A percentile compares a stretch with the other conserved stretches of the same genome.
phyloP scores from a whole-genome alignment of 108 stramenopile species.

The Tribonema minus region DNA sequence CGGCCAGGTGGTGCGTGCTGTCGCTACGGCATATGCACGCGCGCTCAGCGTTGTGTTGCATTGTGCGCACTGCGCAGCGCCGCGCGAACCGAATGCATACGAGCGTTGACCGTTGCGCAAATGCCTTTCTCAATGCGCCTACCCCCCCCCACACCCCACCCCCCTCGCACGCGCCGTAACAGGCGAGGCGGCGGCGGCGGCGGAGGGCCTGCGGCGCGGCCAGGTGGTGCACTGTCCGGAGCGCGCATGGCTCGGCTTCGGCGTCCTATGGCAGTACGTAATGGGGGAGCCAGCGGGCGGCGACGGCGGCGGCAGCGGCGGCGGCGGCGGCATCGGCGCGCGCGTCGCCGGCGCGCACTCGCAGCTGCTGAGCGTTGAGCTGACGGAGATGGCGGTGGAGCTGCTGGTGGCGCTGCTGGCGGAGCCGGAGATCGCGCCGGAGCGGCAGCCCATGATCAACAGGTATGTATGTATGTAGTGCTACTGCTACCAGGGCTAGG shows the following conservation, averaged over 20 bases:
- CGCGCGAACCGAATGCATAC: no score
- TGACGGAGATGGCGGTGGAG: conserved; percentile 19
- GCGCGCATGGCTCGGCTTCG: conserved; percentile 31
- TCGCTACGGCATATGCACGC: no score
- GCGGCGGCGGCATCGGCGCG: no score
- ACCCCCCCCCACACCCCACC: no score
- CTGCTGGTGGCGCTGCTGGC: conserved; percentile 21
- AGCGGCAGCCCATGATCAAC: conserved; percentile 9
- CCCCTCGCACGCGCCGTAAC: no score
- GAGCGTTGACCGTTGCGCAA: no score
- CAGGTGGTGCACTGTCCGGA: conserved; percentile 39
- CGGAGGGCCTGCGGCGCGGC: neutral
- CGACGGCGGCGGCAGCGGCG: neutral
- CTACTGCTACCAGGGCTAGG: no score
- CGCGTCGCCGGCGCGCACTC: neutral
- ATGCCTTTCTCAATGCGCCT: no score
- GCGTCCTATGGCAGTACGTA: conserved; percentile 22
- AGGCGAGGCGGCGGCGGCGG: neutral
- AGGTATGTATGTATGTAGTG: no score
- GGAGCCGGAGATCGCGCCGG: conserved; percentile 26
- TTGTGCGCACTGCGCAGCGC: no score
- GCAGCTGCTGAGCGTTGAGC: conserved; percentile 7
- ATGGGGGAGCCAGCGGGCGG: neutral
- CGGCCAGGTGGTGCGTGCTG: no score
- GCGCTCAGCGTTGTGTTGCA: no score